Conservation (phyloP, 371 early-diverging fungal species). For the Rhizopus sp. region DNA sequence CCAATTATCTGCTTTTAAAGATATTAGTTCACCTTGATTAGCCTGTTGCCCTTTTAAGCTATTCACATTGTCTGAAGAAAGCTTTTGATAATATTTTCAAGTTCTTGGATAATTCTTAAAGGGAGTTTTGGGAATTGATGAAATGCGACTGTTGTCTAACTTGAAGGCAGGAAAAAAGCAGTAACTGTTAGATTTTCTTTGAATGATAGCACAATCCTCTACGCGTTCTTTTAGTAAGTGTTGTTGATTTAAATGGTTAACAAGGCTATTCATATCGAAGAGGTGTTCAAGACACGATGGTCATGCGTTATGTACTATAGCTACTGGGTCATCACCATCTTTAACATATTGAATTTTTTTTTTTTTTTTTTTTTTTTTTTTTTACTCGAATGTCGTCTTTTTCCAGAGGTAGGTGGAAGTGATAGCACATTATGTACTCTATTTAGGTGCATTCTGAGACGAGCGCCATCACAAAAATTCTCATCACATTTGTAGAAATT, state of each 20-base stretch:
- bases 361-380: too few relatives aligned
- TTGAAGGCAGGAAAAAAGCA: not conserved
- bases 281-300: not conserved
- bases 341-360: conserved; percentile 2
- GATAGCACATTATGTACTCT: not conserved
- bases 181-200: conserved; percentile 1
- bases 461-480: not conserved
- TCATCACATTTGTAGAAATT: too few relatives aligned
- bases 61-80: not conserved
- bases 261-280: not conserved
- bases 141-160: not conserved
- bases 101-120: not conserved
- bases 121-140: not conserved
- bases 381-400: not conserved
- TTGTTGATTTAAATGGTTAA: not conserved
- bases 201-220: not conserved
- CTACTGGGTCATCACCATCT: not conserved
- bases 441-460: not conserved
- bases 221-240: not conserved
- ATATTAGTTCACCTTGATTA: too few relatives aligned
- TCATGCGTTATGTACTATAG: not conserved
- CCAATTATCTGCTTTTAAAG: too few relatives aligned
- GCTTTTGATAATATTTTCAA: not conserved
- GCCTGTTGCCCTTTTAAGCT: not conserved
- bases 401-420: not conserved